Base-by-base conservation (phyloP, 2,329 filamentous ascomycete species). In the Colletotrichum salicis region DNA sequence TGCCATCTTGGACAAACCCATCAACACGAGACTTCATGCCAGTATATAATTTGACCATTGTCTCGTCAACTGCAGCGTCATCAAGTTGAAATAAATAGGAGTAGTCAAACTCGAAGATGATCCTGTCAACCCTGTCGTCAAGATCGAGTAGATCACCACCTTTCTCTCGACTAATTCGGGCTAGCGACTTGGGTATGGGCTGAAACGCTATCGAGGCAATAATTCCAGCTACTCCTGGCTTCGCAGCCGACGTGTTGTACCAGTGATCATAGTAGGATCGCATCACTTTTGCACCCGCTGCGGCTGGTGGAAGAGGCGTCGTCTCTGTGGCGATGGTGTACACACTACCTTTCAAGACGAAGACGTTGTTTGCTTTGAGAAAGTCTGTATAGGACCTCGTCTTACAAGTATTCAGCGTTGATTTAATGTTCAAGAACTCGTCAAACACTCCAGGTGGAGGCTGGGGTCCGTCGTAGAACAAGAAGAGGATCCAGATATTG, bases 401-500 rank as follows among this genome's bases (percentile, higher is more conserved):
- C 76, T 85, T 84, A 61, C 81, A 82, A 22, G 79, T 84, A 75
- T 88, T 86, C 27, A 83, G 76, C 0, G 81, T 71, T 1, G 84
- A 82, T 1, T 79, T 76, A 58, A 88, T 82, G 51, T 81, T 81
- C 2, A 86, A 85, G 78, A 92, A 92, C 68, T 86, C 85, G 68
- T 85, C 82, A 70, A 92, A 92, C 2, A 88, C 84, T 5, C 82
- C 86, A 1, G 81, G 76, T 0, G 90, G 89, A 0, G 85, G 85
- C 62, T 80, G 78, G 0, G 85, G 84, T 1, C 87, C 90, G 77
- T 92, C 88, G 77, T 91, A 92, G 81, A 90, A 91, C 45, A 90
- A 77, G 78, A 91, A 91, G 71, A 92, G 79, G 69, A 89, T 84
- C 87, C 88, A 91, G 24, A 87, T 81, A 72, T 90, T 83, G 58